Evolutionary conservation across 2,329 filamentous ascomycete species (phyloP).

Genomic region (Diplocarpon rosae): DNA sequence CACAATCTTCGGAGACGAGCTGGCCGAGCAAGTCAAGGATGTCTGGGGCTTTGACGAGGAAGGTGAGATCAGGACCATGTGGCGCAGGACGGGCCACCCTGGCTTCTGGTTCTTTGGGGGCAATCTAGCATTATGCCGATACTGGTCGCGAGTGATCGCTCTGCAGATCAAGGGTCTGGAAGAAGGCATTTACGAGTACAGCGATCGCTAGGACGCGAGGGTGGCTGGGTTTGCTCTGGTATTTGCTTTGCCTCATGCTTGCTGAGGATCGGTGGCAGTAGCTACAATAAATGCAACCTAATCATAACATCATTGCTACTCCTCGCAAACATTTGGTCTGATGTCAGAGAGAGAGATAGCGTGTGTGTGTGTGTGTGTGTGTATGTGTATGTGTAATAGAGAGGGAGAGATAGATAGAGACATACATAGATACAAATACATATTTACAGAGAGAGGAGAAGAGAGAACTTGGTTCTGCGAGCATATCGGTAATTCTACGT

Average conservation of each 20-base stretch:
- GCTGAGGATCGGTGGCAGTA: no score
- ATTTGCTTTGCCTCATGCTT: background rate
- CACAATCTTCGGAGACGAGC: slow-evolving; percentile 38
- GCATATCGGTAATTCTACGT: no score
- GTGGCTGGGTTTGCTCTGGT: background rate
- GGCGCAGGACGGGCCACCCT: slow-evolving; percentile 35
- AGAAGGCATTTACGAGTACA: slow-evolving; percentile 15
- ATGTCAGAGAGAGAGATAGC: no score
- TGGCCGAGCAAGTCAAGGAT: slow-evolving; percentile 37
- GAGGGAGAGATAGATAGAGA: no score
- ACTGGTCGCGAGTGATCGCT: slow-evolving; percentile 36
- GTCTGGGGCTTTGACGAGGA: slow-evolving; percentile 40
- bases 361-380: no score
- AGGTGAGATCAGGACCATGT: slow-evolving; percentile 37
- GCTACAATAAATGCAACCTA: no score
- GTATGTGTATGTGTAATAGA: no score
- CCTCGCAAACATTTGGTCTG: no score
- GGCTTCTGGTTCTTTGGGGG: slow-evolving; percentile 43
- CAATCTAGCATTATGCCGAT: slow-evolving; percentile 36
- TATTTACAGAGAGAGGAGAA: no score
- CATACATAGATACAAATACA: no score
- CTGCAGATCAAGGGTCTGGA: slow-evolving; percentile 29
- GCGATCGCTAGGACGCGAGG: slow-evolving; percentile 3
- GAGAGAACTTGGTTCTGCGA: no score
- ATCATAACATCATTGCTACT: no score